Evolutionary conservation across 78 protist species (phyloP).

Genomic region (Protostelium mycophagum): DNA sequence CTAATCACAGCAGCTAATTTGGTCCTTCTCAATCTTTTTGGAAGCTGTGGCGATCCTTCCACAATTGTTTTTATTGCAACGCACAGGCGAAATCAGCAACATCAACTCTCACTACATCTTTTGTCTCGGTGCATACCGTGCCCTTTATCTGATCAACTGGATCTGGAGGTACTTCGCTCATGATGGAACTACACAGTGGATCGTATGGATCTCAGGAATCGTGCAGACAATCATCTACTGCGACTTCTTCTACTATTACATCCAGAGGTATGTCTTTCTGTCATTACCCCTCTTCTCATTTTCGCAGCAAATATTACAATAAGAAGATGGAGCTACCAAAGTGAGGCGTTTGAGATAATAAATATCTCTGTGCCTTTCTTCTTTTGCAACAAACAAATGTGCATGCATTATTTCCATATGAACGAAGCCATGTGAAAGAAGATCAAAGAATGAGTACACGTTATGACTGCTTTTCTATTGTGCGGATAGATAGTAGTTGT

Average conservation of each 20-base stretch:
- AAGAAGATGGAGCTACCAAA: not conserved
- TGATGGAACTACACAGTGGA: slow-evolving; percentile 42
- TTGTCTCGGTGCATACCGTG: slow-evolving; percentile 83
- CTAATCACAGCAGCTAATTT: slow-evolving; percentile 62
- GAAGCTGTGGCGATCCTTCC: slow-evolving; percentile 97
- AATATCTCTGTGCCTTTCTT: no score
- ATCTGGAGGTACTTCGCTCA: slow-evolving; percentile 79
- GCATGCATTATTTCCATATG: no score
- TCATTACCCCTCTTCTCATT: not conserved
- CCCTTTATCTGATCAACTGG: slow-evolving; percentile 94
- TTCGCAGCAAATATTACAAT: not conserved
- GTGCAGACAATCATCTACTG: slow-evolving; percentile 84
- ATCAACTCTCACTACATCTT: slow-evolving; percentile 85
- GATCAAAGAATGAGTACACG: no score
- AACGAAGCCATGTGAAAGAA: no score
- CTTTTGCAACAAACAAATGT: no score
- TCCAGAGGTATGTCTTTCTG: slow-evolving; percentile 32
- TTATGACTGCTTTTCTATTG: no score
- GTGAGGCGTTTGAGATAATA: no score
- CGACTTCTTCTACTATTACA: slow-evolving; percentile 94
- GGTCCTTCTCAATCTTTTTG: slow-evolving; percentile 93
- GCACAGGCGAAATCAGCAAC: slow-evolving; percentile 76
- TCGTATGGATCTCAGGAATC: slow-evolving; percentile 79
- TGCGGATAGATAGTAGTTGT: no score
- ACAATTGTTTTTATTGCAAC: slow-evolving; percentile 83